phyloP scores from a whole-genome alignment of 1,139 yeast species.

The Debaryomyces subglobosus region DNA sequence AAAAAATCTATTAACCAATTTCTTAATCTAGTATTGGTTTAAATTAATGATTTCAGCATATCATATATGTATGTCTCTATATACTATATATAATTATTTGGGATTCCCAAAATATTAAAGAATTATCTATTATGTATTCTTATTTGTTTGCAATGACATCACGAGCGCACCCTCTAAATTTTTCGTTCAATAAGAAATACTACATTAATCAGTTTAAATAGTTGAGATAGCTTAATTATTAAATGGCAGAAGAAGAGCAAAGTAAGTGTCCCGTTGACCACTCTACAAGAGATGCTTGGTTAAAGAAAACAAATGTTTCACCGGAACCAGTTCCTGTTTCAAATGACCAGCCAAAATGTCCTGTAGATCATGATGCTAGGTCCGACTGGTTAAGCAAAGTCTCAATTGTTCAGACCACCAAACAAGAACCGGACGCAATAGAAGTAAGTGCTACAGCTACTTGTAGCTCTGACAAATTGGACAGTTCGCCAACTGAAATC shows the following conservation, averaged over 20 bases:
- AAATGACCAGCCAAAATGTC: constrained; percentile 52
- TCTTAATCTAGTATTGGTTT: neutral
- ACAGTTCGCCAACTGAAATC: constrained; percentile 24
- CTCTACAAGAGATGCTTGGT: constrained; percentile 23
- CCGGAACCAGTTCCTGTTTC: constrained; percentile 5
- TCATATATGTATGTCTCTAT: neutral
- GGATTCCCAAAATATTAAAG: neutral
- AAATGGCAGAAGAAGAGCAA: constrained; percentile 14
- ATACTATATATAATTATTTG: constrained; percentile 5
- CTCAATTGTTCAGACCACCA: constrained; percentile 28
- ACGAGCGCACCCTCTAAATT: constrained; percentile 6
- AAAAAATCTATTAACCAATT: constrained; percentile 70
- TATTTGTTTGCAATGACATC: neutral
- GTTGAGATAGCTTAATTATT: neutral
- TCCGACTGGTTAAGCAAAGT: constrained; percentile 56
- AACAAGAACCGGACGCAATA: constrained; percentile 36
- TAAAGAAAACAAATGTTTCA: constrained; percentile 9
- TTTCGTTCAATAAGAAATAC: constrained; percentile 4
- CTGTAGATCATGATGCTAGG: constrained; percentile 67
- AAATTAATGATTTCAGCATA: neutral
- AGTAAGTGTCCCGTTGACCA: constrained; percentile 33
- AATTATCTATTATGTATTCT: neutral
- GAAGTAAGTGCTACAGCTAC: constrained; percentile 41
- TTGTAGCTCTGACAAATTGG: constrained; percentile 49
- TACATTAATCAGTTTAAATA: neutral